These are phyloP conservation scores for Leishmania braziliensis DNA, from an alignment of 208 protist genomes.

Conservation along the genomic window DNA sequence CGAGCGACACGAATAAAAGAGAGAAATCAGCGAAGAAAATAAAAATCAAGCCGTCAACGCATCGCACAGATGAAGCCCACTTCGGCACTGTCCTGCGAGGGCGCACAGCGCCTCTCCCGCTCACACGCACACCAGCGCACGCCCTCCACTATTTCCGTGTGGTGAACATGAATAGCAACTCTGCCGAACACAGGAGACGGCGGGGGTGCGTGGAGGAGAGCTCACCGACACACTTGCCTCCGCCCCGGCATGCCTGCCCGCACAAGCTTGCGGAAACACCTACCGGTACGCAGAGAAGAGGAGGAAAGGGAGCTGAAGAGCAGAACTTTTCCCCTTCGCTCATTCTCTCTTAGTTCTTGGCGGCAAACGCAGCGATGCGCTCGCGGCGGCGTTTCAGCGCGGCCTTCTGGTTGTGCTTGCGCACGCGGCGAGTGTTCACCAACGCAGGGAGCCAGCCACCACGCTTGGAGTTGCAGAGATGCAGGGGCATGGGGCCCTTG, in stretches of 20 bases:
- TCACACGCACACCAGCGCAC: background rate
- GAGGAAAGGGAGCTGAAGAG: background rate
- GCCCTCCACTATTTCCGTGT: background rate
- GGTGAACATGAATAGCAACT: background rate
- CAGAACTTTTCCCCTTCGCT: background rate
- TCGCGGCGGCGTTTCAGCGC: conserved; percentile 75
- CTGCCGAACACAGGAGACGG: background rate
- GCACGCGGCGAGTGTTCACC: conserved; percentile 82
- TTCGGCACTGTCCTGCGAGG: background rate
- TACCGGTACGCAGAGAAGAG: background rate
- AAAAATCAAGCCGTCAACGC: conserved; percentile 8
- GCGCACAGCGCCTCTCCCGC: background rate
- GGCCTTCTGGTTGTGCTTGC: conserved; percentile 90
- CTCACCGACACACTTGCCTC: background rate
- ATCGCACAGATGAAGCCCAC: conserved; percentile 6
- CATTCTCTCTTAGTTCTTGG: conserved; percentile 35
- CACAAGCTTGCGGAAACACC: background rate
- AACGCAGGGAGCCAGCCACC: conserved; percentile 81
- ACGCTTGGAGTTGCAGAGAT: conserved; percentile 82
- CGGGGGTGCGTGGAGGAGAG: background rate
- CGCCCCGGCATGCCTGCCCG: background rate
- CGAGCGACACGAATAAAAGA: background rate
- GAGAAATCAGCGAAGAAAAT: background rate
- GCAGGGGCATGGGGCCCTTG: conserved; percentile 63
- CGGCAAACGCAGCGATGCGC: conserved; percentile 60